phyloP scores from a whole-genome alignment of 148 eudicot species.

The Persicaria tinctoria region DNA sequence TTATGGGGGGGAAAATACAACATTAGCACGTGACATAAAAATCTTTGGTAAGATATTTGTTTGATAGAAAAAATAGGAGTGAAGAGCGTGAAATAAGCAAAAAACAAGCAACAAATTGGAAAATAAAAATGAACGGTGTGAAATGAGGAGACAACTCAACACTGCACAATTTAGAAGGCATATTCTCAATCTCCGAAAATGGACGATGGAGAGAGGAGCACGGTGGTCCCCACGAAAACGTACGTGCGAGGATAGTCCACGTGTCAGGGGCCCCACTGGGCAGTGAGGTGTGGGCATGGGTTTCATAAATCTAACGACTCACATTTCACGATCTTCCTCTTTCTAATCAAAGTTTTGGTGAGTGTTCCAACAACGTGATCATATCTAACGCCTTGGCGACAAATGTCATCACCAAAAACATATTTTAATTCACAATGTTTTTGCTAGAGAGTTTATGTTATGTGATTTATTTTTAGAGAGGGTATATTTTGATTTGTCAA shows the following conservation, averaged over 20 bases:
- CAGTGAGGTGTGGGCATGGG: not conserved
- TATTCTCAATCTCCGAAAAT: conserved; percentile 5
- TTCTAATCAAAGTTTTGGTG: not conserved
- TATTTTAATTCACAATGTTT: not conserved
- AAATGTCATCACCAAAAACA: not conserved
- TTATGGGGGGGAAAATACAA: too few species aligned
- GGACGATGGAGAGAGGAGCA: conserved; percentile 7
- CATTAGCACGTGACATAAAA: too few species aligned
- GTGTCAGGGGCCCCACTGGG: not conserved
- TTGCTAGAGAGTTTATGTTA: too few species aligned
- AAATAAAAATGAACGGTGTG: not conserved
- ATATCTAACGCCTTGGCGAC: not conserved
- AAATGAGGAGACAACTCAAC: not conserved
- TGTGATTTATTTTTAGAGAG: too few species aligned
- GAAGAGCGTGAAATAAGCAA: not conserved
- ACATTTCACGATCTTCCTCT: not conserved
- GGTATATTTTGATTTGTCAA: too few species aligned
- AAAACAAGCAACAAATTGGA: conserved; percentile 1
- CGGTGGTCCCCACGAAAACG: not conserved
- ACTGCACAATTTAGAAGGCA: not conserved
- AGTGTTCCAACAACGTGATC: too few species aligned
- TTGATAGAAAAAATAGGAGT: too few species aligned
- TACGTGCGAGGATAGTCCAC: not conserved
- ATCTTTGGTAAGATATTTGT: too few species aligned
- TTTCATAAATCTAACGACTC: not conserved